Percentiles rank a stretch among this genome's conserved stretches.
Conservation (phyloP, 176 grass and related monocot species). For the Carex kokanica region DNA sequence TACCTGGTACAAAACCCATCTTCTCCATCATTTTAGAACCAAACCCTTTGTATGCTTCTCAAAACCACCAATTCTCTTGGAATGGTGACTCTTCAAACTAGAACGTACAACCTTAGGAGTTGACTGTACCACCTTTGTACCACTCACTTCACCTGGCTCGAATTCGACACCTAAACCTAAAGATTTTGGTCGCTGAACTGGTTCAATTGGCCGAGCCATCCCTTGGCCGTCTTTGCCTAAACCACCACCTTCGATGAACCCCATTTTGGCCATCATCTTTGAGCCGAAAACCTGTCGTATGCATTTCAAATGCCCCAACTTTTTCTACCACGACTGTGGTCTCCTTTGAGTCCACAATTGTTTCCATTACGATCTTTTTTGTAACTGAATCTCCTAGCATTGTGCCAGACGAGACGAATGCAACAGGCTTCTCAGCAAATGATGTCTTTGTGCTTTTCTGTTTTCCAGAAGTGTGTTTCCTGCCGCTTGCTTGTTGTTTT, state of each 20-base stretch:
- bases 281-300: slow-evolving; percentile 91
- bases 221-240: slow-evolving; percentile 89
- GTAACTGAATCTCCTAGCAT: slow-evolving; percentile 50
- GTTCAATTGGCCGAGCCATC: slow-evolving; percentile 72
- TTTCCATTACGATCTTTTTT: slow-evolving; percentile 35
- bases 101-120: slow-evolving; percentile 26
- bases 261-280: slow-evolving; percentile 98
- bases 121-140: slow-evolving; percentile 27
- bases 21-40: slow-evolving; percentile 89
- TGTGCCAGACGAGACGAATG: slow-evolving; percentile 68
- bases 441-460: slow-evolving; percentile 35
- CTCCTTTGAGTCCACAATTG: slow-evolving; percentile 22
- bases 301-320: slow-evolving; percentile 65
- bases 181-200: slow-evolving; percentile 75
- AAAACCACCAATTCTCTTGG: slow-evolving; percentile 43
- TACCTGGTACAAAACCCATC: slow-evolving; percentile 77
- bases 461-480: slow-evolving; percentile 33
- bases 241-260: slow-evolving; percentile 68
- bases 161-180: slow-evolving; percentile 79
- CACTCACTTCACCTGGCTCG: slow-evolving; percentile 33
- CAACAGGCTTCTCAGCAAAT: slow-evolving; percentile 56
- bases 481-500: slow-evolving; percentile 38
- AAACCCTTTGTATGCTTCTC: slow-evolving; percentile 91
- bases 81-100: slow-evolving; percentile 24
- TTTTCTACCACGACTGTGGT: slow-evolving; percentile 32